phyloP scores from a whole-genome alignment of 2,329 filamentous ascomycete genomes.

The Colletotrichum trifolii region DNA sequence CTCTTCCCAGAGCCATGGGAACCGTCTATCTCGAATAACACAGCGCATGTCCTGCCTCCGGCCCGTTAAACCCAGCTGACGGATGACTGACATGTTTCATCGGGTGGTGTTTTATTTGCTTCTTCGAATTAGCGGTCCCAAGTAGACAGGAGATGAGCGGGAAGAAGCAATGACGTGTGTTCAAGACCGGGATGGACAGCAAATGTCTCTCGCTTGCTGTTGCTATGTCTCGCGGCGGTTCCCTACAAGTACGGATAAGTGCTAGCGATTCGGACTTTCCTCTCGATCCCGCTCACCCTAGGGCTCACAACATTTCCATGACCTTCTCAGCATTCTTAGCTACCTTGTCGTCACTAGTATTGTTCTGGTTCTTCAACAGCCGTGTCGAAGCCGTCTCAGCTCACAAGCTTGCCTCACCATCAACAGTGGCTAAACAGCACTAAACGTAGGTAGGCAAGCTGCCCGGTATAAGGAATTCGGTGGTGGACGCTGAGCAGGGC shows the following conservation, averaged over 20 bases:
- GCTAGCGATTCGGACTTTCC: too few relatives aligned
- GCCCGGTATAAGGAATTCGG: too few relatives aligned
- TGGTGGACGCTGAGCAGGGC: background rate
- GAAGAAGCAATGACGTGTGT: slow-evolving; percentile 30
- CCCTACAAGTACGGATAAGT: background rate
- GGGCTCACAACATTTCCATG: too few relatives aligned
- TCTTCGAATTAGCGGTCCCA: slow-evolving; percentile 13
- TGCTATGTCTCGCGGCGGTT: slow-evolving; percentile 22
- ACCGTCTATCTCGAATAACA: too few relatives aligned
- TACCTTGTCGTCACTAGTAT: too few relatives aligned
- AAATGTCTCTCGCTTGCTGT: slow-evolving; percentile 32
- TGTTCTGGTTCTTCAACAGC: too few relatives aligned
- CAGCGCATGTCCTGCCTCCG: background rate
- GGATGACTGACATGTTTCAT: slow-evolving; percentile 30
- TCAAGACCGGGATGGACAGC: slow-evolving; percentile 22
- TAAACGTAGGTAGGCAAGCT: background rate
- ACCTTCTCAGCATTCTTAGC: too few relatives aligned
- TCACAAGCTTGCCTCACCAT: too few relatives aligned
- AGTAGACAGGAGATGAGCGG: background rate
- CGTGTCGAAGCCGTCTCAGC: too few relatives aligned
- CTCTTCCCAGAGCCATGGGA: background rate
- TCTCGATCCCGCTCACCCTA: too few relatives aligned
- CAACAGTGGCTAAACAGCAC: too few relatives aligned
- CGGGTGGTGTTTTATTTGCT: slow-evolving; percentile 25
- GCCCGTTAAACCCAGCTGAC: slow-evolving; percentile 10